phyloP scores from a whole-genome alignment of 129 eudicot genomes.

The Flaveria linearis region DNA sequence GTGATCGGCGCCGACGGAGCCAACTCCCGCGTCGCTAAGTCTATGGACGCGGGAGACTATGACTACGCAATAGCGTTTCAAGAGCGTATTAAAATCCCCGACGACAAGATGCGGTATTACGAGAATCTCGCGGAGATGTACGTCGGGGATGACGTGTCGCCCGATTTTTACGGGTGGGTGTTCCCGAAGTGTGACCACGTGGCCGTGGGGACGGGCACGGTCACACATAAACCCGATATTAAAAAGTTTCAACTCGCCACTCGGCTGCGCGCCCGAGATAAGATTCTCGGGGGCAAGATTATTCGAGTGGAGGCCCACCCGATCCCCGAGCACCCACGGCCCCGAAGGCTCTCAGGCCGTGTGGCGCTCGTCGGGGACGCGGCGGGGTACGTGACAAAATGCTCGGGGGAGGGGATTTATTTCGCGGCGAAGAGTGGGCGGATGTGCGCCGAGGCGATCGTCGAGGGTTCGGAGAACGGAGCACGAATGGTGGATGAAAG shows the following conservation, averaged over 20 bases:
- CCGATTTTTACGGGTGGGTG: conserved; percentile 97
- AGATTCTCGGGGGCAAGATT: conserved; percentile 79
- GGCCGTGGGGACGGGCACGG: conserved; percentile 96
- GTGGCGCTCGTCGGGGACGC: conserved; percentile 96
- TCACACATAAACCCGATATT: conserved; percentile 84
- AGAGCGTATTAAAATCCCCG: conserved; percentile 78
- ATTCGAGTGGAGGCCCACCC: conserved; percentile 97
- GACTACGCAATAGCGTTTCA: conserved; percentile 97
- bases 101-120: conserved; percentile 78
- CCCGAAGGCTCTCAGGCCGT: conserved; percentile 52
- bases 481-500: conserved; percentile 75
- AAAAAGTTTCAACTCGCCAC: conserved; percentile 88
- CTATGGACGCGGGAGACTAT: conserved; percentile 85
- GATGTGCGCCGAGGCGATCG: conserved; percentile 97
- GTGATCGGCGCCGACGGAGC: conserved; percentile 97
- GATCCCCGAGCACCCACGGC: conserved; percentile 95
- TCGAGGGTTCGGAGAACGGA: conserved; percentile 91
- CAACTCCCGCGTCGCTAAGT: conserved; percentile 86
- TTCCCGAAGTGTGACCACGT: conserved; percentile 96
- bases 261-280: conserved; percentile 70
- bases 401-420: conserved; percentile 95
- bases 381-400: conserved; percentile 91
- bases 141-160: conserved; percentile 98
- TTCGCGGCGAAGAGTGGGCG: conserved; percentile 97
- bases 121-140: conserved; percentile 94